Evolutionary conservation across 495 filamentous ascomycete genomes (phyloP), one percentile per base, ranked within the genome.

Genomic region (Xanthoparmelia taractica): DNA sequence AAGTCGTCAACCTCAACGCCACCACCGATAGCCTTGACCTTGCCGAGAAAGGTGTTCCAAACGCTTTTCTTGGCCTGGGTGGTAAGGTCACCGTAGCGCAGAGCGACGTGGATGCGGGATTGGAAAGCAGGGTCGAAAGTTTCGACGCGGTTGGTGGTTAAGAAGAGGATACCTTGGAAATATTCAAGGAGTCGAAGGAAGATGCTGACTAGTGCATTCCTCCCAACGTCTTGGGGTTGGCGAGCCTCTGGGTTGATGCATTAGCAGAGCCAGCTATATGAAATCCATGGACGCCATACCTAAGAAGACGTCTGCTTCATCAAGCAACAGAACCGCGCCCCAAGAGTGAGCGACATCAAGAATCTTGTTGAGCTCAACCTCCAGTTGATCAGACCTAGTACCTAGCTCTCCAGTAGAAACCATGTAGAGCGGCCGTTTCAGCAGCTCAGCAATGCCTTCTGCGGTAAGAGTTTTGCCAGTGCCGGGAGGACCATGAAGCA

Each of bases 391-490:
- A 4, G 87, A 83, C 69, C 92, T 87, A 0, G 88, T 95, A 48
- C 91, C 91, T 1, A 96, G 75, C 67, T 94, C 90, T 38, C 90
- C 90, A 2, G 88, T 88, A 52, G 81, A 85, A 62, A 94, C 89
- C 84, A 87, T 90, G 71, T 96, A 95, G 15, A 96, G 75, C 2
- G 92, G 92, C 41, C 88, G 86, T 68, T 87, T 84, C 47, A 95
- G 83, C 6, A 91, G 80, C 70, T 94, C 91, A 5, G 87, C 87
- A 65, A 96, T 94, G 20, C 88, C 87, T 69, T 96, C 91, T 6
- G 90, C 92, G 0, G 91, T 96, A 5, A 96, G 79, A 0, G 91
- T 96, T 77, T 96, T 96, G 55, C 91, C 91, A 2, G 89, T 92
- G 31, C 91, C 90, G 1, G 90, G 89, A 18, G 91, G 90, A 0